These are phyloP conservation scores for Cymodocea nodosa DNA, from an alignment of 116 monocot species.

Conservation along the genomic window DNA sequence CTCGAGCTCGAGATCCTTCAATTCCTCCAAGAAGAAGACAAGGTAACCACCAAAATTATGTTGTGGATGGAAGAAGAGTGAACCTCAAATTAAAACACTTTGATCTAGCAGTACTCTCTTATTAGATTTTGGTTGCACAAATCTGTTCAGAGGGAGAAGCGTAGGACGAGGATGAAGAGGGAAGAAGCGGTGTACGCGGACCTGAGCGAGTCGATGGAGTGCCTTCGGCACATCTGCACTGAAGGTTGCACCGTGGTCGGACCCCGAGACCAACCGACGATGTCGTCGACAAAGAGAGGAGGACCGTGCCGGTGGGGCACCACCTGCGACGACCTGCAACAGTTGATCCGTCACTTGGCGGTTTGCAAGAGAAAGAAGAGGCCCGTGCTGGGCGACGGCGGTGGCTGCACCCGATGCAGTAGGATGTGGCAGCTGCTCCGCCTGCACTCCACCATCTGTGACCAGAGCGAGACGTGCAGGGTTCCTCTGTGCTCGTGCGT, in stretches of 20 bases:
- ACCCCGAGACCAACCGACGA: conserved; percentile 18
- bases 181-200: conserved; percentile 41
- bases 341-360: conserved; percentile 56
- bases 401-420: conserved; percentile 35
- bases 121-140: too few species aligned
- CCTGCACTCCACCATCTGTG: conserved; percentile 65
- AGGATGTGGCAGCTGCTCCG: conserved; percentile 65
- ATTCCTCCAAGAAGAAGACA: conserved; percentile 33
- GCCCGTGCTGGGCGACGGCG: conserved; percentile 2
- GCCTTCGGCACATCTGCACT: conserved; percentile 54
- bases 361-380: conserved; percentile 36
- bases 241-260: conserved; percentile 38
- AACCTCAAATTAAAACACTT: too few species aligned
- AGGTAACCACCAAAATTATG: conserved; percentile 23
- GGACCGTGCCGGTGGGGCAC: conserved; percentile 26
- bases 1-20: conserved; percentile 66
- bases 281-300: neutral
- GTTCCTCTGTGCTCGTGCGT: conserved; percentile 77
- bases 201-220: conserved; percentile 61
- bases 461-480: conserved; percentile 26
- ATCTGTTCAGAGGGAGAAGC: conserved; percentile 12
- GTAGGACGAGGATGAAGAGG: conserved; percentile 33
- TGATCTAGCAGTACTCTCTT: too few species aligned
- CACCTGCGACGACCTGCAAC: conserved; percentile 47
- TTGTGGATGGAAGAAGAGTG: neutral